Evolutionary conservation across 2,329 filamentous ascomycete species (phyloP).

Genomic region (Tolypocladium ophioglossoides): DNA sequence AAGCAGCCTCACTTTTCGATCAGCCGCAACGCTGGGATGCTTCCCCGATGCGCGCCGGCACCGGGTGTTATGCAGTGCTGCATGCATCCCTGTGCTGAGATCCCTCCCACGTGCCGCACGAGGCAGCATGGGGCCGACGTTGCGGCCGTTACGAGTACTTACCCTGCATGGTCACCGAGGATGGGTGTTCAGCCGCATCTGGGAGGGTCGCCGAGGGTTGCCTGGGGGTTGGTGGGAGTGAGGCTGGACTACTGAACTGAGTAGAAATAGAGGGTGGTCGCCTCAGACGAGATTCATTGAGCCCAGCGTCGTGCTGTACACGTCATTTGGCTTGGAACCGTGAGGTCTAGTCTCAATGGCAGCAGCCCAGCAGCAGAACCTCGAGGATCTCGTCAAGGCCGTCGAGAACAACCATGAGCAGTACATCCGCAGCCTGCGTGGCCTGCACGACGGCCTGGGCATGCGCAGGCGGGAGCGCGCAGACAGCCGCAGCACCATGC

Average conservation of each 20-base stretch:
- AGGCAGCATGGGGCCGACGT: background rate
- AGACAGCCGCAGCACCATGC: constrained; percentile 11
- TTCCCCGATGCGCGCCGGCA: background rate
- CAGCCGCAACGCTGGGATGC: background rate
- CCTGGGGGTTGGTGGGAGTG: background rate
- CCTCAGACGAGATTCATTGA: background rate
- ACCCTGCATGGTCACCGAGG: background rate
- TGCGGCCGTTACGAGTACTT: too few relatives aligned
- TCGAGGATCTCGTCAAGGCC: constrained; percentile 22
- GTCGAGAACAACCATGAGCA: constrained; percentile 24
- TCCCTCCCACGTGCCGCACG: background rate
- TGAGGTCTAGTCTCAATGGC: background rate
- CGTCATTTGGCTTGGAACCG: background rate
- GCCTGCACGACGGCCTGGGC: constrained; percentile 16
- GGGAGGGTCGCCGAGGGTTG: background rate
- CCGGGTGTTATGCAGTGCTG: background rate
- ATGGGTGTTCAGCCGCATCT: background rate
- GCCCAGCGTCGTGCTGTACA: background rate
- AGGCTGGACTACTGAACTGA: background rate
- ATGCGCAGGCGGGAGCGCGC: constrained; percentile 9
- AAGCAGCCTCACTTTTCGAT: background rate
- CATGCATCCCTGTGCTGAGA: background rate
- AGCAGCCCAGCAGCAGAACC: constrained; percentile 10
- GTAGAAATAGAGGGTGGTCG: background rate
- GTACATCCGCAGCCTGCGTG: constrained; percentile 18